Conservation (phyloP, 1,284 basidiomycete species). For the Puccinia novopanici region DNA sequence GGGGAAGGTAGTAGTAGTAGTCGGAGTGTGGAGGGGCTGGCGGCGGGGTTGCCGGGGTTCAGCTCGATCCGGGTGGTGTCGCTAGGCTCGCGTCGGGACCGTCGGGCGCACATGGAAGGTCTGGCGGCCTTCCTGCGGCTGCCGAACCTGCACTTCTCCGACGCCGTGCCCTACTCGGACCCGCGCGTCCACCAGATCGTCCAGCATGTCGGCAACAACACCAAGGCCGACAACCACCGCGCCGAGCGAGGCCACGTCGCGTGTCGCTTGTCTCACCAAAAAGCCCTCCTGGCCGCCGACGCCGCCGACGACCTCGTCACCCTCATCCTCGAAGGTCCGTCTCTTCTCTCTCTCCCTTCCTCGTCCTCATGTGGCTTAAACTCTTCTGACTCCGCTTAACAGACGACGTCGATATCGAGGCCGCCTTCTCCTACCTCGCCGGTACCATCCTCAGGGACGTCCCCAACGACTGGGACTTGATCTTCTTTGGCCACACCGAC, state of each 20-base stretch:
- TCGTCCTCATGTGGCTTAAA: background rate
- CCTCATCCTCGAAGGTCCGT: too few relatives aligned
- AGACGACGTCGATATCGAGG: conserved; percentile 50
- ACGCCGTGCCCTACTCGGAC: conserved; percentile 42
- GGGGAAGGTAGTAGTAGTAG: too few relatives aligned
- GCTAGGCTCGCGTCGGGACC: conserved; percentile 22
- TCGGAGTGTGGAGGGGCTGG: background rate
- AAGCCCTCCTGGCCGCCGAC: conserved; percentile 41
- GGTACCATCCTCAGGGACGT: conserved; percentile 46
- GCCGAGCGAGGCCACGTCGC: conserved; percentile 46
- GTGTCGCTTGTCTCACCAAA: conserved; percentile 35
- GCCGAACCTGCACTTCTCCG: background rate
- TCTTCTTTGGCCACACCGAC: conserved; percentile 48
- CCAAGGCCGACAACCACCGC: conserved; percentile 44
- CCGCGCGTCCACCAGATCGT: conserved; percentile 43
- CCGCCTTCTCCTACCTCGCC: conserved; percentile 38
- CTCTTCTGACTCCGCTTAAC: background rate
- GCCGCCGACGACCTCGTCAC: conserved; percentile 26
- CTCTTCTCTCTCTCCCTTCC: too few relatives aligned
- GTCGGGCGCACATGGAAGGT: conserved; percentile 33
- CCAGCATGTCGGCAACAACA: conserved; percentile 34
- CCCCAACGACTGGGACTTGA: conserved; percentile 45
- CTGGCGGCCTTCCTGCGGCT: conserved; percentile 10
- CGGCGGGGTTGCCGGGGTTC: conserved; percentile 7
- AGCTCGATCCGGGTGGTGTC: too few relatives aligned